These are phyloP conservation scores for Chaetoscypha palmicola DNA, from an alignment of 2,329 filamentous ascomycete species.

Conservation along the genomic window DNA sequence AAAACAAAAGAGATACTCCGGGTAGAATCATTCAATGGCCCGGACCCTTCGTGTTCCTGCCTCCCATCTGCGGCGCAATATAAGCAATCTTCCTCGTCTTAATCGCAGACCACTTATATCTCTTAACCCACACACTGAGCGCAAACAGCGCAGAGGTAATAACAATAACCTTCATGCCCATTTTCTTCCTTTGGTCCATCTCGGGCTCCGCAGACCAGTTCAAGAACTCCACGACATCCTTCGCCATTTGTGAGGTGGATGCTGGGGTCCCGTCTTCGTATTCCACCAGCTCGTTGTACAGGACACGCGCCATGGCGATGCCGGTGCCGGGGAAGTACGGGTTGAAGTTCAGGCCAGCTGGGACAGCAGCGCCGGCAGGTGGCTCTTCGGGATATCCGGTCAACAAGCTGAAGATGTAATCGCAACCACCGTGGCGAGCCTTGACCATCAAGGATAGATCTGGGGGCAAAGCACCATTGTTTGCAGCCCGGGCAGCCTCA, in stretches of 20 bases:
- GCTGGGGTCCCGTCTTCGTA: conserved; percentile 96
- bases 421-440: conserved; percentile 91
- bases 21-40: conserved; percentile 19
- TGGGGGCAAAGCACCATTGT: conserved; percentile 94
- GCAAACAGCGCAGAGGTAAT: conserved; percentile 74
- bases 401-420: conserved; percentile 96
- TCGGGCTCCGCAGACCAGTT: conserved; percentile 99
- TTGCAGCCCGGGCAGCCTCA: conserved; percentile 93
- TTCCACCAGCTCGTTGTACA: conserved; percentile 95
- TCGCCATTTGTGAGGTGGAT: conserved; percentile 97
- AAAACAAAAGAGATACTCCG: conserved; percentile 25
- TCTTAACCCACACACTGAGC: conserved; percentile 94
- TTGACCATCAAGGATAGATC: conserved; percentile 98
- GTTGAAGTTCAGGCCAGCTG: conserved; percentile 97
- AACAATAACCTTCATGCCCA: conserved; percentile 94
- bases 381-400: conserved; percentile 97
- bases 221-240: conserved; percentile 97
- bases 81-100: conserved; percentile 94
- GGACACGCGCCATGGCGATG: conserved; percentile 97
- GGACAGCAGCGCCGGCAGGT: conserved; percentile 79
- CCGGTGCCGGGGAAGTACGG: conserved; percentile 99
- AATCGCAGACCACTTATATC: conserved; percentile 97
- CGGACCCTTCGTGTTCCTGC: conserved; percentile 7
- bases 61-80: conserved; percentile 55
- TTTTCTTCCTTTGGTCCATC: conserved; percentile 99